Base-by-base conservation (phyloP, 2,329 filamentous ascomycete genomes). In the Pyricularia pennisetigena region DNA sequence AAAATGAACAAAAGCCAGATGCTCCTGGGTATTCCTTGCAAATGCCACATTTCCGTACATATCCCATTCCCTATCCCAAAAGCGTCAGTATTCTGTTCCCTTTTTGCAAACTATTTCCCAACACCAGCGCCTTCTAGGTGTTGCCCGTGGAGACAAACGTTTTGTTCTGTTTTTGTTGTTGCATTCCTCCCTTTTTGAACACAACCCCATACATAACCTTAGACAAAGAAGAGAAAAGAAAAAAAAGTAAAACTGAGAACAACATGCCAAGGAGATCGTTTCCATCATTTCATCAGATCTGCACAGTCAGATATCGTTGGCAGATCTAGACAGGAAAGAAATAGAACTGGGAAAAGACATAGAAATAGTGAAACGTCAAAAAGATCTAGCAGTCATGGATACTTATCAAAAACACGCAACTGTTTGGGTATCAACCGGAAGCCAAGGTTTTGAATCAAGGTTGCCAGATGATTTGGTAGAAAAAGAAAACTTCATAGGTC, bases 21-120 rank as follows among this genome's bases (percentile, higher is more conserved):
- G 68, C 65, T 64, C 23, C 61, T 69, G 71, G 71, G 69, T 71
- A 71, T 70, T 69, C 70, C 70, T 71, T 70, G 68, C 70, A 70
- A 71, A 72, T 72, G 70, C 70, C 69, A 71, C 59, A 64, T 64
- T 30, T 28, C 68, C 68, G 12, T 12, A 62, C 20, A 61, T 23
- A 29, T 61, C 24, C 68, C 24, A 23, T 67, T 67, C 16, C n/a
- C n/a, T 68, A 32, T 70, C 64, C 57, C 57, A 61, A 59, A 49
- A n/a, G 16, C 67, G 67, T 68, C 64, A 26, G 16, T 7, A 61
- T 61, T 26, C 24, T 61, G 57, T 41, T 63, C 68, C 59, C 64
- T 69, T 69, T 68, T 68, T 41, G 20, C 54, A 30, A 32, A n/a
- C 29, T 7, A 16, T 65, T 32, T 30, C 16, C 67, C 35, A 67